Conservation (phyloP, 768 basidiomycete species). For the Russula griseocarnosa region DNA sequence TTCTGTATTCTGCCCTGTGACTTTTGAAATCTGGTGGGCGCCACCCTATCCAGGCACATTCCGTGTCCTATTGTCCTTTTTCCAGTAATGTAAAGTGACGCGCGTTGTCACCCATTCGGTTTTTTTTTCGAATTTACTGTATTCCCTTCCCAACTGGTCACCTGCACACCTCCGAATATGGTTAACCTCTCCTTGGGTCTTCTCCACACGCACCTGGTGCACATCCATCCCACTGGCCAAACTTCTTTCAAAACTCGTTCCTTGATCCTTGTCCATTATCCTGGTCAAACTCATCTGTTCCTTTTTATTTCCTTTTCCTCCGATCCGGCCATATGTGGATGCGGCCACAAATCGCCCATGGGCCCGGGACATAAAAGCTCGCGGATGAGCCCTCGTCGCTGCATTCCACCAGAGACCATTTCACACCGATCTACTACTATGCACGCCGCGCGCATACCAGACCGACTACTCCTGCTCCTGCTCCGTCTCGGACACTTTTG, state of each 20-base stretch:
- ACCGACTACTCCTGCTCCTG: not conserved
- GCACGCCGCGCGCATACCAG: constrained; percentile 8
- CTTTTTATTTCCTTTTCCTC: constrained; percentile 10
- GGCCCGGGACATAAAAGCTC: constrained; percentile 19
- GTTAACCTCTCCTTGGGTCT: constrained; percentile 18
- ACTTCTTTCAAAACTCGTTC: constrained; percentile 20
- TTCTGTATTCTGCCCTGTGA: constrained; percentile 1
- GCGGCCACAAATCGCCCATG: constrained; percentile 24
- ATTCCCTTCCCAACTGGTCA: constrained; percentile 12
- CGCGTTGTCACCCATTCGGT: constrained; percentile 12
- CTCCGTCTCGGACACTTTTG: constrained; percentile 3
- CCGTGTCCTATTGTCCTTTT: constrained; percentile 3
- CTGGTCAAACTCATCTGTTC: constrained; percentile 8
- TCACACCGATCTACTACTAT: not conserved
- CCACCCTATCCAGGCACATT: constrained; percentile 19
- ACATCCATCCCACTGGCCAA: constrained; percentile 1
- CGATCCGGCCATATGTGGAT: constrained; percentile 13
- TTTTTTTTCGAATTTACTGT: constrained; percentile 4
- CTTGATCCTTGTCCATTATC: constrained; percentile 21
- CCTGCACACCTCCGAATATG: constrained; percentile 13
- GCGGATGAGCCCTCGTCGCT: constrained; percentile 7
- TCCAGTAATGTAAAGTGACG: constrained; percentile 5
- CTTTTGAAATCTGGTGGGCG: not conserved
- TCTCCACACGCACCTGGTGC: constrained; percentile 16
- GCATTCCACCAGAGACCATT: constrained; percentile 15